phyloP scores from a whole-genome alignment of 2,329 filamentous ascomycete species.

The Botrytis paeoniae region DNA sequence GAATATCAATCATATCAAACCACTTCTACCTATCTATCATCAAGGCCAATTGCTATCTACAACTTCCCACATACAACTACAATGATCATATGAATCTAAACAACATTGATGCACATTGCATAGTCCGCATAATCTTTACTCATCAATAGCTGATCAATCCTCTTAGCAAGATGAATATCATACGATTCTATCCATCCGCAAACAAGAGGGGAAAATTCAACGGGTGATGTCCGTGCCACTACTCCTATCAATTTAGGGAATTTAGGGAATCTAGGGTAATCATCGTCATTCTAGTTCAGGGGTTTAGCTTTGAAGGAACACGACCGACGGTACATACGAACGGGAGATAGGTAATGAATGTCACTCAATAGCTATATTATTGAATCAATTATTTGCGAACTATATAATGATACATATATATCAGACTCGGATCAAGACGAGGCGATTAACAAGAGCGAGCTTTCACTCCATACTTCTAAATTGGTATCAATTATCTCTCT shows the following conservation, averaged over 20 bases:
- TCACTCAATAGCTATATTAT: not conserved
- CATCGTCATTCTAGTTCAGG: not conserved
- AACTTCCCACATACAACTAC: not conserved
- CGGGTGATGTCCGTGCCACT: slow-evolving; percentile 8
- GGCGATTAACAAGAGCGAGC: not conserved
- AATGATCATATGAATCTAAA: not conserved
- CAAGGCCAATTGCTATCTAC: not conserved
- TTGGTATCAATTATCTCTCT: slow-evolving; percentile 2
- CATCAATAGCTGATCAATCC: not conserved
- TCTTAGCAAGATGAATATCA: not conserved
- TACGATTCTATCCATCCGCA: not conserved
- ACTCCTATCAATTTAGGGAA: not conserved
- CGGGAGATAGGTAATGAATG: not conserved
- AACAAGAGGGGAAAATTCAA: not conserved
- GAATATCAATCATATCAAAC: not conserved
- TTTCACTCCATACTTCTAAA: slow-evolving; percentile 10
- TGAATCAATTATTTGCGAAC: not conserved
- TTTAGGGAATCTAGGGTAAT: not conserved
- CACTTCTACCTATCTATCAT: not conserved
- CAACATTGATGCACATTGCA: not conserved
- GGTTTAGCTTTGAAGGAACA: not conserved
- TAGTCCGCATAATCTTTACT: not conserved
- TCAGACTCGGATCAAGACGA: not conserved
- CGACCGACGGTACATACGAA: not conserved
- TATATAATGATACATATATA: not conserved